These are phyloP conservation scores for Aspergillus terreus DNA, from an alignment of 2,329 filamentous ascomycete species.

Conservation along the genomic window DNA sequence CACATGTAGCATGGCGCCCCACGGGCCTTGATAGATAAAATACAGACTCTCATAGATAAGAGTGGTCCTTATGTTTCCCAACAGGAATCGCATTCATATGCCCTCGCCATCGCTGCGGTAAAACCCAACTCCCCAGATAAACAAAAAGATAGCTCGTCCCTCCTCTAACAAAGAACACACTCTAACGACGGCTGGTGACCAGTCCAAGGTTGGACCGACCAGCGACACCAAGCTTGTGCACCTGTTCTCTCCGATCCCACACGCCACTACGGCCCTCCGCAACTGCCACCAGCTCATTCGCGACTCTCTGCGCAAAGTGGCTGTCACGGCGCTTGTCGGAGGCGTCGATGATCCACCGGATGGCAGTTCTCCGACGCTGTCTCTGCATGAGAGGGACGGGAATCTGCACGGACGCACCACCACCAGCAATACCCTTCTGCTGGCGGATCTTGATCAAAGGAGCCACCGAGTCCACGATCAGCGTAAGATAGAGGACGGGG, in stretches of 20 bases:
- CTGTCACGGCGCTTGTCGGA: conserved; percentile 72
- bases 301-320: conserved; percentile 73
- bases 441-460: conserved; percentile 77
- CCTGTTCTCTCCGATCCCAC: conserved; percentile 74
- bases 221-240: conserved; percentile 79
- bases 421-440: conserved; percentile 75
- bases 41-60: background rate
- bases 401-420: conserved; percentile 78
- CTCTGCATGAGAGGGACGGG: conserved; percentile 72
- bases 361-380: conserved; percentile 72
- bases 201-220: conserved; percentile 64
- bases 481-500: conserved; percentile 81
- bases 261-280: conserved; percentile 78
- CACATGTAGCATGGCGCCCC: background rate
- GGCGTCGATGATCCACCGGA: conserved; percentile 85
- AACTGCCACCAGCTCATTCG: conserved; percentile 80
- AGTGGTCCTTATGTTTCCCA: background rate
- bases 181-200: background rate
- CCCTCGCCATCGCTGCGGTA: background rate
- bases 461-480: conserved; percentile 88
- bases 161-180: background rate
- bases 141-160: background rate
- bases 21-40: background rate
- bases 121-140: background rate
- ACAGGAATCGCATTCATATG: background rate